Conservation (phyloP, 192 early-diverging fungal genomes). For the Glomus cerebriforme region DNA sequence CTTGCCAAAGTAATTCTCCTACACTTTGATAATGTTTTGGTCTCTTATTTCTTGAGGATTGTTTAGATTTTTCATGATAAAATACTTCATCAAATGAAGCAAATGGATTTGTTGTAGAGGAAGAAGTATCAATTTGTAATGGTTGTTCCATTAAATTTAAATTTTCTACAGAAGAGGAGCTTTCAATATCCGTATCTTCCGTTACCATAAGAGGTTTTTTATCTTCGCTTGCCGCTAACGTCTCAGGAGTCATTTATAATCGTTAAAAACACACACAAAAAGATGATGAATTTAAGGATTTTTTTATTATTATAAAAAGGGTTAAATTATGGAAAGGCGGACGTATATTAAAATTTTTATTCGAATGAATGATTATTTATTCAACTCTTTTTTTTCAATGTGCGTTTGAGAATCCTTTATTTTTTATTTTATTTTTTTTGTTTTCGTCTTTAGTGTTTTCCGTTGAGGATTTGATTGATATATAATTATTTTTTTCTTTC, state of each 20-base stretch:
- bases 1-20: conserved; percentile 35
- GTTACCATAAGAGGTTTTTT: neutral
- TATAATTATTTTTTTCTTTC: too few relatives aligned
- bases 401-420: too few relatives aligned
- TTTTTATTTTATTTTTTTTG: too few relatives aligned
- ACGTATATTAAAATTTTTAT: too few relatives aligned
- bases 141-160: neutral
- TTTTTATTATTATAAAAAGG: neutral
- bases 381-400: too few relatives aligned
- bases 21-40: conserved; percentile 19
- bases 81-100: neutral
- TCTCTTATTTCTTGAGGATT: neutral
- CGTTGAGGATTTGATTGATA: too few relatives aligned
- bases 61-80: neutral
- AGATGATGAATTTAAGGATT: neutral
- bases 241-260: neutral
- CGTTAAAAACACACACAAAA: neutral
- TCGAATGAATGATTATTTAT: too few relatives aligned
- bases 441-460: too few relatives aligned
- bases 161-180: neutral
- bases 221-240: neutral
- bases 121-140: neutral
- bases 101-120: neutral
- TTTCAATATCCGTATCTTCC: neutral
- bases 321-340: too few relatives aligned